Conservation (phyloP, 2,329 filamentous ascomycete genomes). For the Exophiala sp. region DNA sequence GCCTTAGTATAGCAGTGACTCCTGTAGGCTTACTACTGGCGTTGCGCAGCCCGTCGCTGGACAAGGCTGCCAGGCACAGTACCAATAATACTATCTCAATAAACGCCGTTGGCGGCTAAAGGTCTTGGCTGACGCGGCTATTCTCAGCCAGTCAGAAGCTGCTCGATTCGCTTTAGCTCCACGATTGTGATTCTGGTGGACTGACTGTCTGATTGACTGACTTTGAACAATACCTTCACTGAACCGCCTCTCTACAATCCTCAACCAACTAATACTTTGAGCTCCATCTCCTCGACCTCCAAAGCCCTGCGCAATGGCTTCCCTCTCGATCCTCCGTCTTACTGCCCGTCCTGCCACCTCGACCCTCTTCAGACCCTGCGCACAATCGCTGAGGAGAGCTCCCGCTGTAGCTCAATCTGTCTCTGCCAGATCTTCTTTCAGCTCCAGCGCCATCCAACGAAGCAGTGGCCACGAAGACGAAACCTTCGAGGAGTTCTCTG, state of each 20-base stretch:
- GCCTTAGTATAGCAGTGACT: no score
- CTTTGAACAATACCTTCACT: constrained; percentile 5
- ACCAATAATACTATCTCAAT: background rate
- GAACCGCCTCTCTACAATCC: constrained; percentile 5
- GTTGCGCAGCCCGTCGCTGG: no score
- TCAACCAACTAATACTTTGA: constrained; percentile 12
- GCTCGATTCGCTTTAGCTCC: constrained; percentile 3
- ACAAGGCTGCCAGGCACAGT: constrained; percentile 10
- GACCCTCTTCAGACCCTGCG: constrained; percentile 25
- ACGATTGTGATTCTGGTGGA: background rate
- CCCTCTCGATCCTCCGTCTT: constrained; percentile 62
- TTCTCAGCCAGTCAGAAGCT: constrained; percentile 2
- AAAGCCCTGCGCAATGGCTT: constrained; percentile 51
- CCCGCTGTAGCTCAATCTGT: constrained; percentile 22
- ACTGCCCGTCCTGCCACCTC: constrained; percentile 57
- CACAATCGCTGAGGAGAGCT: constrained; percentile 27
- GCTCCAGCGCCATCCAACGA: constrained; percentile 51
- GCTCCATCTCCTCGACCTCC: constrained; percentile 10
- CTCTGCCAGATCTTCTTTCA: constrained; percentile 33
- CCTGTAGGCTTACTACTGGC: no score
- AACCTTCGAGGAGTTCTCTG: constrained; percentile 97
- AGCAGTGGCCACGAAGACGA: constrained; percentile 72
- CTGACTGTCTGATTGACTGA: background rate
- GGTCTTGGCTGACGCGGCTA: constrained; percentile 1
- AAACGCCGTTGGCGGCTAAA: background rate